Evolutionary conservation across 805 yeast genomes (phyloP).

Genomic region (Saccharomyces eubayanus): DNA sequence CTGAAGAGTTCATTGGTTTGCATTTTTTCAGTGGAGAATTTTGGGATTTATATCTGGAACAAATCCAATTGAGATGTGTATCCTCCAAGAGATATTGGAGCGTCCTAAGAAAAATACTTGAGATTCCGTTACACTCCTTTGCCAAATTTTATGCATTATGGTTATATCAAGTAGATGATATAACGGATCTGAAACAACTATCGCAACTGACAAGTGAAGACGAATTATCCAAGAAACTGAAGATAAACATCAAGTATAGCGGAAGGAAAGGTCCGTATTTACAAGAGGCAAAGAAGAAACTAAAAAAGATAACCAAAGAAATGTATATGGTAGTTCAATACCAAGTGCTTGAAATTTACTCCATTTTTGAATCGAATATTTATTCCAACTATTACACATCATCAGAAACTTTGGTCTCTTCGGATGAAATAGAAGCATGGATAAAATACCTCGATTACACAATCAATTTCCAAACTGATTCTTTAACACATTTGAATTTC

Average conservation of each 20-base stretch:
- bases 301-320: conserved; percentile 26
- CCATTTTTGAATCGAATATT: conserved; percentile 27
- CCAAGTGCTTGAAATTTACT: conserved; percentile 24
- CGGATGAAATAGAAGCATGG: conserved; percentile 23
- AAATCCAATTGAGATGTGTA: conserved; percentile 17
- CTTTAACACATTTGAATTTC: conserved; percentile 22
- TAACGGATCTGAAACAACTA: conserved; percentile 23
- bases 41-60: conserved; percentile 29
- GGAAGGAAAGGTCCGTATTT: conserved; percentile 31
- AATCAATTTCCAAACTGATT: conserved; percentile 13
- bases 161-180: conserved; percentile 24
- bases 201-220: conserved; percentile 16
- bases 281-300: conserved; percentile 23
- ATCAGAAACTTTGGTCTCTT: conserved; percentile 19
- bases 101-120: conserved; percentile 25
- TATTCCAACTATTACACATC: conserved; percentile 23
- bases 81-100: conserved; percentile 17
- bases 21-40: conserved; percentile 31
- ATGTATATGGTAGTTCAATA: conserved; percentile 26
- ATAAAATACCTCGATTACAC: conserved; percentile 23
- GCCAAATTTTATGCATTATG: conserved; percentile 27
- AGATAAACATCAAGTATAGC: conserved; percentile 13
- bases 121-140: conserved; percentile 27
- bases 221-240: conserved; percentile 20
- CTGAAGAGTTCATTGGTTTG: conserved; percentile 27